Percentiles rank a stretch among this genome's conserved stretches.
These are phyloP conservation scores for Nephelium lappaceum DNA, from an alignment of 345 rosid species.

Conservation along the genomic window DNA sequence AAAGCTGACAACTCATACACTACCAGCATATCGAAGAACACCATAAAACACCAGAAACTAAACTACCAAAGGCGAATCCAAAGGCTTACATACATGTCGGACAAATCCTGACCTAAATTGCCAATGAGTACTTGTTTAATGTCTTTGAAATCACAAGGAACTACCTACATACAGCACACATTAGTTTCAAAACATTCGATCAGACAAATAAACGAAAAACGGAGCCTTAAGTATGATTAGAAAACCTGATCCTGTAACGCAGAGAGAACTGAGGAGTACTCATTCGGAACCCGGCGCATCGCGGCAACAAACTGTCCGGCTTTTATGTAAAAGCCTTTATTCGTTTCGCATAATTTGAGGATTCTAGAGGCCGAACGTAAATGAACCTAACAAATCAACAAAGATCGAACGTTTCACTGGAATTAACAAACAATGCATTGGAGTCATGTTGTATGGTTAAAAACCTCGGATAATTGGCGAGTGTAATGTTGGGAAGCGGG, in stretches of 20 bases:
- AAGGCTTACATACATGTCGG: conserved; percentile 53
- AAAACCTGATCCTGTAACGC: conserved; percentile 85
- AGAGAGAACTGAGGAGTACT: conserved; percentile 67
- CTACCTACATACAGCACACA: conserved; percentile 46
- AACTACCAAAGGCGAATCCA: no score
- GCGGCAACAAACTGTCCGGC: conserved; percentile 91
- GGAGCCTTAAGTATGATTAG: neutral
- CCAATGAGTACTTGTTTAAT: conserved; percentile 56
- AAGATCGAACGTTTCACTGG: no score
- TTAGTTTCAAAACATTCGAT: no score
- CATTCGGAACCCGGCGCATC: conserved; percentile 77
- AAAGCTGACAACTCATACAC: neutral
- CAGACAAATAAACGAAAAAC: no score
- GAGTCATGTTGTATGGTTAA: no score
- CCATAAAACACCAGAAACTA: neutral
- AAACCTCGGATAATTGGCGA: conserved; percentile 63
- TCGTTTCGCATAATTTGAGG: conserved; percentile 64
- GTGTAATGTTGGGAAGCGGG: conserved; percentile 54
- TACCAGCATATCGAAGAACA: neutral
- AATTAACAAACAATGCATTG: no score
- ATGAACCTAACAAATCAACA: conserved; percentile 54
- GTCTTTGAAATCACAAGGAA: conserved; percentile 67
- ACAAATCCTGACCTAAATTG: conserved; percentile 60
- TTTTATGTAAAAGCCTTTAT: conserved; percentile 86
- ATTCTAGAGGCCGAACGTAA: conserved; percentile 75